phyloP scores from a whole-genome alignment of 352 stramenopile genomes.

The Salisapilia sapeloensis region DNA sequence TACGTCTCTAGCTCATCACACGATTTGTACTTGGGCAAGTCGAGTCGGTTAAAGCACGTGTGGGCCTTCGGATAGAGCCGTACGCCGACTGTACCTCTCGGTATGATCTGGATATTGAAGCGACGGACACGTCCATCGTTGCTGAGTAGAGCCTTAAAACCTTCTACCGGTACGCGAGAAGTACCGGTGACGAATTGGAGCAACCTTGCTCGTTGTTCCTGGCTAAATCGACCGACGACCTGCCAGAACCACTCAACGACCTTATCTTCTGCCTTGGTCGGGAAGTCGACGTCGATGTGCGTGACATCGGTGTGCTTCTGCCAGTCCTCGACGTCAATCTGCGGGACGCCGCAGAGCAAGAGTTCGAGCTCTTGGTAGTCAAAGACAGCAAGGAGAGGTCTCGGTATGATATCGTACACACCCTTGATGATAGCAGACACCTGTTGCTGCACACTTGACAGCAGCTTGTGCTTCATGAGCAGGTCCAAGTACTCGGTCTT shows the following conservation, averaged over 20 bases:
- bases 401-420: slow-evolving; percentile 84
- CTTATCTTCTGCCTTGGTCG: slow-evolving; percentile 27
- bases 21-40: slow-evolving; percentile 60
- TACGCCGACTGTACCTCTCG: slow-evolving; percentile 47
- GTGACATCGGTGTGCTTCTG: slow-evolving; percentile 65
- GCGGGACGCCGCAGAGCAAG: slow-evolving; percentile 81
- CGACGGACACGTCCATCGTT: slow-evolving; percentile 79
- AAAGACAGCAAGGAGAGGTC: slow-evolving; percentile 79
- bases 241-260: slow-evolving; percentile 86
- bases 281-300: slow-evolving; percentile 55
- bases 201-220: slow-evolving; percentile 73
- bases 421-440: slow-evolving; percentile 83
- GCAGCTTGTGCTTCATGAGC: slow-evolving; percentile 89
- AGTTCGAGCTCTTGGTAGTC: slow-evolving; percentile 93
- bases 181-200: slow-evolving; percentile 87
- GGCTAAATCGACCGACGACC: slow-evolving; percentile 46
- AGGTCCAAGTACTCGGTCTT: slow-evolving; percentile 91
- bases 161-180: slow-evolving; percentile 85
- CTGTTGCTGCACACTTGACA: slow-evolving; percentile 81
- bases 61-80: slow-evolving; percentile 71
- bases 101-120: slow-evolving; percentile 94
- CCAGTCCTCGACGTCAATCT: slow-evolving; percentile 86
- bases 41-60: slow-evolving; percentile 81
- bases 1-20: slow-evolving; percentile 86
- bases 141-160: slow-evolving; percentile 83